Base-by-base conservation (phyloP, 2,329 filamentous ascomycete species). In the Monosporascus sp. region DNA sequence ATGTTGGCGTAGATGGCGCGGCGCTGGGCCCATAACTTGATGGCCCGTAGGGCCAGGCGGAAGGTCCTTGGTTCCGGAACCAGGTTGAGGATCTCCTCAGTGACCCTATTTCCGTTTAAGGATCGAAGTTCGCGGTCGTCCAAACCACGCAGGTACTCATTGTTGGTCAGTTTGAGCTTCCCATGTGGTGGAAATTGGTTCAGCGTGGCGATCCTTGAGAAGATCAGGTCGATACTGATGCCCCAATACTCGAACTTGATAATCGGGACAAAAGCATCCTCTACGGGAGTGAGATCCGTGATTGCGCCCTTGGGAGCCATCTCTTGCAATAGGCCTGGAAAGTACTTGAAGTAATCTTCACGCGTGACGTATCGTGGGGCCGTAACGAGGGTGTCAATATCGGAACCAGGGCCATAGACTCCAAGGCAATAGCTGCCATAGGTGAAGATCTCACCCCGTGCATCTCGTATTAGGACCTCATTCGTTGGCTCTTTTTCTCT, bases 331-430 rank as follows among this genome's bases (percentile, higher is more conserved):
- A 95, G 75, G 20, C 82, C 77, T n/a, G 92, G 92, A 62, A 97
- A 97, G 63, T 88, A 78, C 50, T 88, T 77, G 75, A 99, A 99
- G 76, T 96, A 99, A 71, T 99, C 90, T 35, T 93, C 87, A 54
- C 90, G 87, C 14, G 83, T 82, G 50, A 97, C 88, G 66, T 96
- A 91, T 73, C 90, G 92, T 9, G 94, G 94, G 15, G 87, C 92
- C 49, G 97, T 88, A 54, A 97, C 86, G 50, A 99, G 83, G 2
- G 94, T 97, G 74, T 99, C 94, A 64, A 99, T 97, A 83, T 99
- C 94, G 47, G 94, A 97, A 49, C 91, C 91, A 45, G 94, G 94
- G 6, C 92, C 92, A 70, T 89, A 96, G 24, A 97, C 94, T 55
- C 94, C 94, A 14, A 99, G 79, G 39, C 92, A 87, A 71, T 93